A percentile compares a stretch with the other conserved stretches of the same genome.
These are phyloP conservation scores for Trichoderma breve DNA, from an alignment of 2,329 filamentous ascomycete species.

Conservation along the genomic window DNA sequence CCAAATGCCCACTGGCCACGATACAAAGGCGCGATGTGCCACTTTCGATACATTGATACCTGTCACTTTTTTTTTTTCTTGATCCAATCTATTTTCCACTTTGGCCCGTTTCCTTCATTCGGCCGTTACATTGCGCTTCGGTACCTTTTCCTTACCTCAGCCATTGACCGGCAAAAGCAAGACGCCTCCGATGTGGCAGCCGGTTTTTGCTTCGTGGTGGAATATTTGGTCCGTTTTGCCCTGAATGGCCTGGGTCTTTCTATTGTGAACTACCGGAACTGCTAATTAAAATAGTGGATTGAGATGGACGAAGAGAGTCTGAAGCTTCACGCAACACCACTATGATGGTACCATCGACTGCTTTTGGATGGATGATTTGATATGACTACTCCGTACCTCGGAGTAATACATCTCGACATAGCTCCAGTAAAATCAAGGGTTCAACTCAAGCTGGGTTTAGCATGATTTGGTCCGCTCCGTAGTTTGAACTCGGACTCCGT, in stretches of 20 bases:
- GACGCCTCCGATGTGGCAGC: conserved; percentile 2
- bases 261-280: neutral
- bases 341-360: neutral
- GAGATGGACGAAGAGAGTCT: neutral
- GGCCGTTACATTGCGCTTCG: neutral
- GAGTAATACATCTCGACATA: neutral
- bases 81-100: neutral
- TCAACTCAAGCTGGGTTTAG: neutral
- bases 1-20: neutral
- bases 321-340: neutral
- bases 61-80: neutral
- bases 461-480: neutral
- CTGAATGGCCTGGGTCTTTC: neutral
- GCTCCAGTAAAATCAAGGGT: neutral
- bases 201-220: neutral
- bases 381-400: neutral
- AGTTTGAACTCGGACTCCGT: neutral
- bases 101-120: neutral
- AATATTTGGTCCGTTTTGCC: neutral
- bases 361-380: neutral
- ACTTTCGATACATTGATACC: neutral
- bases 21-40: neutral
- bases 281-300: neutral
- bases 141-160: neutral
- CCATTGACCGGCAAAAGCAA: conserved; percentile 1